Percentiles rank a stretch among this genome's conserved stretches.
These are phyloP conservation scores for Myxozyma sirexii DNA, from an alignment of 805 yeast species.

Conservation along the genomic window DNA sequence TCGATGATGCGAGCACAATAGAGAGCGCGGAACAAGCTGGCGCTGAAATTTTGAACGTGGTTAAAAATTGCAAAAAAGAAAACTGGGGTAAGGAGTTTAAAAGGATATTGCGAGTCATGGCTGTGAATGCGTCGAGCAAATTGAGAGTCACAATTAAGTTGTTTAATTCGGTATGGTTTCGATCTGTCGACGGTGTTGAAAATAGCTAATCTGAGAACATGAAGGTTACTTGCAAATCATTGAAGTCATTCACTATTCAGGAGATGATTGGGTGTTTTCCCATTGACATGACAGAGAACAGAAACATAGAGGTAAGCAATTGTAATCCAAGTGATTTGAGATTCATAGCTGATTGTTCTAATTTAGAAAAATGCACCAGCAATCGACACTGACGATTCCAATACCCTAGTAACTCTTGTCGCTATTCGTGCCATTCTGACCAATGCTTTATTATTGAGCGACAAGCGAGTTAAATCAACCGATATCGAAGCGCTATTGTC, in stretches of 20 bases:
- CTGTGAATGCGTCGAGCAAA: not conserved
- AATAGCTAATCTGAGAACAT: not conserved
- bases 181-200: too few species aligned
- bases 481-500: not conserved
- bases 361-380: not conserved
- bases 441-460: not conserved
- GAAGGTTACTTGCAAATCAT: not conserved
- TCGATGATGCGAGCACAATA: not conserved
- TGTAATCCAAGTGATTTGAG: too few species aligned
- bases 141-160: not conserved
- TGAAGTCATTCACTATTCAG: not conserved
- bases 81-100: not conserved
- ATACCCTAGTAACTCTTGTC: not conserved
- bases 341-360: too few species aligned
- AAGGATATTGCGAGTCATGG: not conserved
- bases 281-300: not conserved
- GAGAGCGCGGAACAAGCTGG: not conserved
- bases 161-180: not conserved
- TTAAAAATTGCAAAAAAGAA: not conserved
- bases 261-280: not conserved
- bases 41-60: not conserved
- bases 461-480: not conserved
- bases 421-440: conserved; percentile 1
- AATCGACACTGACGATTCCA: not conserved
- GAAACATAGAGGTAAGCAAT: not conserved